Evolutionary conservation across 2,329 filamentous ascomycete species (phyloP).

Genomic region (Beauveria rudraprayagi): DNA sequence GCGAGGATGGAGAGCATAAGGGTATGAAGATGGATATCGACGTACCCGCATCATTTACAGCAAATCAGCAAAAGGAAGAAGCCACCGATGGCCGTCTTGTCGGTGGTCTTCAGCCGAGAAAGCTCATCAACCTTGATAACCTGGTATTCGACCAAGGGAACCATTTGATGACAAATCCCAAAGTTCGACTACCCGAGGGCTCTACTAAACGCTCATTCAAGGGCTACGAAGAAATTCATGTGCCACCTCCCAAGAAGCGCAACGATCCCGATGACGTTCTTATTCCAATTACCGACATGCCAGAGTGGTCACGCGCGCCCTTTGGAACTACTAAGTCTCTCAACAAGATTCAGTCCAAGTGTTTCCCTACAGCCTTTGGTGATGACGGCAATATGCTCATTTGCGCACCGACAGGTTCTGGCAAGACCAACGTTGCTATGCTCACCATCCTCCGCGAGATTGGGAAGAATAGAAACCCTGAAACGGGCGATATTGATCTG

Average conservation of each 20-base stretch:
- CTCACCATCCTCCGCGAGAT: slow-evolving; percentile 92
- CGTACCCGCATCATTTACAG: slow-evolving; percentile 52
- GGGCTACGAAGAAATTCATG: slow-evolving; percentile 97
- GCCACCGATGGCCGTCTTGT: slow-evolving; percentile 60
- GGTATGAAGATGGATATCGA: slow-evolving; percentile 93
- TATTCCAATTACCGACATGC: slow-evolving; percentile 79
- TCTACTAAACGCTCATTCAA: slow-evolving; percentile 95
- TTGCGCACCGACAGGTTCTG: slow-evolving; percentile 92
- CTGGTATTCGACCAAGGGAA: slow-evolving; percentile 96
- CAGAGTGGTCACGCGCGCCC: slow-evolving; percentile 81
- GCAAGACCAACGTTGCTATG: slow-evolving; percentile 99
- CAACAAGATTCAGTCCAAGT: slow-evolving; percentile 93
- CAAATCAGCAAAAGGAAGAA: slow-evolving; percentile 41
- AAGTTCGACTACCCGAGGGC: slow-evolving; percentile 85
- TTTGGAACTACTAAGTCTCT: slow-evolving; percentile 82
- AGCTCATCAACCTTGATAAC: slow-evolving; percentile 89
- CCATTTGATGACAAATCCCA: slow-evolving; percentile 98
- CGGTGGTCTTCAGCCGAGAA: slow-evolving; percentile 77
- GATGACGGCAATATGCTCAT: slow-evolving; percentile 97
- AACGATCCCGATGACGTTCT: slow-evolving; percentile 71
- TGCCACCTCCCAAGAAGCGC: slow-evolving; percentile 84
- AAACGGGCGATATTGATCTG: slow-evolving; percentile 88
- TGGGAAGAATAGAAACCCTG: slow-evolving; percentile 82
- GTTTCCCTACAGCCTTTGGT: slow-evolving; percentile 82
- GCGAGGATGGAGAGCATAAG: slow-evolving; percentile 46